These are phyloP conservation scores for Posidonia oceanica DNA, from an alignment of 116 monocot species.

Conservation along the genomic window DNA sequence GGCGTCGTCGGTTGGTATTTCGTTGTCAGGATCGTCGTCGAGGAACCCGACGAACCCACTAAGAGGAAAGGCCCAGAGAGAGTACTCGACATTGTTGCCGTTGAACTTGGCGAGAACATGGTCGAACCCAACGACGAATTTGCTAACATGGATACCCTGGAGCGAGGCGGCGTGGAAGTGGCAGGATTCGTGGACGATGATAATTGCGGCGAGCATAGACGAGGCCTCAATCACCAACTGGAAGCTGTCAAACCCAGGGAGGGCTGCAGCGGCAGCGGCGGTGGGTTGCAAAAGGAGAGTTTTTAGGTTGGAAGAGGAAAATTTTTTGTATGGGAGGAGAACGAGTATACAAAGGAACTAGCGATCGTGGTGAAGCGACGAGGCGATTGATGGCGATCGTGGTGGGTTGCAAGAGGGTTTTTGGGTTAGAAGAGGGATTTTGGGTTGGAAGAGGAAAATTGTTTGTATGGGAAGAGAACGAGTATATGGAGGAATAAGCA, in stretches of 20 bases:
- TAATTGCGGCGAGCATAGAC: slow-evolving; percentile 74
- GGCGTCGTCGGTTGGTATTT: slow-evolving; percentile 51
- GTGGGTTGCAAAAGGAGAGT: too few species aligned
- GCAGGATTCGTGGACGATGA: slow-evolving; percentile 85
- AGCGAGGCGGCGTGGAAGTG: slow-evolving; percentile 81
- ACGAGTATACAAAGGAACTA: too few species aligned
- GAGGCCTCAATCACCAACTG: slow-evolving; percentile 49
- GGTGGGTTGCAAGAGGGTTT: too few species aligned
- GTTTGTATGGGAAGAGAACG: too few species aligned
- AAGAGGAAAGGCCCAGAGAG: slow-evolving; percentile 83
- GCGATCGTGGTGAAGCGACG: too few species aligned
- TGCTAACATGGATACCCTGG: slow-evolving; percentile 70
- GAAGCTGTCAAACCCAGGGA: slow-evolving; percentile 21
- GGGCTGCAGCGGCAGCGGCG: slow-evolving; percentile 1
- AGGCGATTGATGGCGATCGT: too few species aligned
- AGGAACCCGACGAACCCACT: slow-evolving; percentile 96
- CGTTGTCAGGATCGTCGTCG: slow-evolving; percentile 64
- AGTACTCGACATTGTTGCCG: slow-evolving; percentile 62
- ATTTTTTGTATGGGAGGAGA: too few species aligned
- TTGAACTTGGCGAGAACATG: slow-evolving; percentile 58
- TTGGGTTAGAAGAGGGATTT: too few species aligned
- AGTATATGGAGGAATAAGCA: too few species aligned
- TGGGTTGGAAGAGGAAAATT: too few species aligned
- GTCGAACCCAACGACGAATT: slow-evolving; percentile 87
- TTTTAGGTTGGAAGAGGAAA: too few species aligned